Percentiles rank a stretch among this genome's conserved stretches.
Conservation (phyloP, 2,329 filamentous ascomycete species). For the Aspergillus puulaauensis region DNA sequence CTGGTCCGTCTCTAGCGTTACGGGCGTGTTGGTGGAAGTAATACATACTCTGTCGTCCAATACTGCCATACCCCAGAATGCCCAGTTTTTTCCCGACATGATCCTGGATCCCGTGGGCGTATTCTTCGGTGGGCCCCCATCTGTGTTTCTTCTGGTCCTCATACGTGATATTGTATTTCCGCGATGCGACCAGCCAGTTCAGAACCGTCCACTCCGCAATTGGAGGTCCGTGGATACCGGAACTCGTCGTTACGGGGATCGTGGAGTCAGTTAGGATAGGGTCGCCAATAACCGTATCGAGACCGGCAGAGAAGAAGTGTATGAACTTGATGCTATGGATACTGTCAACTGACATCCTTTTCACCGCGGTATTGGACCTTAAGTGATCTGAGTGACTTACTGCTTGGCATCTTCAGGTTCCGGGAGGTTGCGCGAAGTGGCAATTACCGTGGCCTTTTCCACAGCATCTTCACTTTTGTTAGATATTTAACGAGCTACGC, state of each 20-base stretch:
- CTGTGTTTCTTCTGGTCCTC: constrained; percentile 57
- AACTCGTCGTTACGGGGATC: constrained; percentile 56
- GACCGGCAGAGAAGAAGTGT: constrained; percentile 59
- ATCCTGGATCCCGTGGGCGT: constrained; percentile 44
- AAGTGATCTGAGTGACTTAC: constrained; percentile 11
- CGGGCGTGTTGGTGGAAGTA: not conserved
- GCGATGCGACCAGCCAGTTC: constrained; percentile 59
- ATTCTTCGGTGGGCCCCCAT: constrained; percentile 43
- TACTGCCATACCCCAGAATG: constrained; percentile 62
- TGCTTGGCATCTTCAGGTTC: constrained; percentile 27
- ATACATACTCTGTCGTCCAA: constrained; percentile 57
- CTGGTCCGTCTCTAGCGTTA: not conserved
- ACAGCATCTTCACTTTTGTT: constrained; percentile 19
- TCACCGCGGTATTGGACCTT: not conserved
- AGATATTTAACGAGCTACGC: not conserved
- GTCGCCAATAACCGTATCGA: constrained; percentile 54
- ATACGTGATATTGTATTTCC: constrained; percentile 55
- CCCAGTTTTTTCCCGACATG: constrained; percentile 59
- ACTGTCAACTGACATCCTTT: not conserved
- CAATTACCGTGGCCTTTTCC: constrained; percentile 24
- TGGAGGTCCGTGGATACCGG: constrained; percentile 61
- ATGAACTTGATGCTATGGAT: constrained; percentile 46
- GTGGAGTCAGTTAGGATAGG: constrained; percentile 54
- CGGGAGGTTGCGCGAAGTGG: constrained; percentile 27
- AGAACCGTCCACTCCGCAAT: constrained; percentile 68